Base-by-base conservation (phyloP, 2,329 filamentous ascomycete genomes). In the Pseudogymnoascus sp. region DNA sequence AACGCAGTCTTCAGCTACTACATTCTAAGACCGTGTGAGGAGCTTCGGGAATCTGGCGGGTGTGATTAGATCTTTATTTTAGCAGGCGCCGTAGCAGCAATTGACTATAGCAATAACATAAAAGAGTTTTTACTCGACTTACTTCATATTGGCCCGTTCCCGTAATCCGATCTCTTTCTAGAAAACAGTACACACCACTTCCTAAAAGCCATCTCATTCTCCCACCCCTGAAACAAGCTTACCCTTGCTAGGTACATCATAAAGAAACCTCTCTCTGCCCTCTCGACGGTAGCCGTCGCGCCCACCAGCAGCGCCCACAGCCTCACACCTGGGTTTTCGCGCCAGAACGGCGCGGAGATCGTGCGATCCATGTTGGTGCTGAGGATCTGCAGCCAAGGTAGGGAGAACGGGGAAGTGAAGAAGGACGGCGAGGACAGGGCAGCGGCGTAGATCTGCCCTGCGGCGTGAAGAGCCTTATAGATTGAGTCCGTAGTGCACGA, bases 1-100 rank as follows among this genome's bases (percentile, higher is more conserved):
- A 16, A 64, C 63, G 7, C 65, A 68, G 43, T 69, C 67, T 37
- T 63, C 63, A 10, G 63, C 28, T 51, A 68, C 65, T 7, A 68
- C 65, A 6, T 68, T 68, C 25, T 54, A 8, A 54, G 48, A 6
- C 21, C 13, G 13, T 16, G 41, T 11, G 23, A 31, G 13, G 14
- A 13, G 23, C 43, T 48, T 23, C 19, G 13, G 14, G 23, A 16
- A 54, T 54, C 10, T 54, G 23, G 25, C 48, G 13, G 48, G n/a
- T 54, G 14, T 54, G 2, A 54, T 21, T 54, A 31, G 25, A 6
- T 54, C 14, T 54, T 54, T 19, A 11, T 31, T 28, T 31, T 54
- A 31, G 48, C 23, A 54, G 25, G 23, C 7, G 7, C 14, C 14
- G 23, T 54, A 16, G 21, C 23, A 51, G 23, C 21, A 51, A 4